These are phyloP conservation scores for Purshia tridentata DNA, from an alignment of 306 rosid species.

Conservation along the genomic window DNA sequence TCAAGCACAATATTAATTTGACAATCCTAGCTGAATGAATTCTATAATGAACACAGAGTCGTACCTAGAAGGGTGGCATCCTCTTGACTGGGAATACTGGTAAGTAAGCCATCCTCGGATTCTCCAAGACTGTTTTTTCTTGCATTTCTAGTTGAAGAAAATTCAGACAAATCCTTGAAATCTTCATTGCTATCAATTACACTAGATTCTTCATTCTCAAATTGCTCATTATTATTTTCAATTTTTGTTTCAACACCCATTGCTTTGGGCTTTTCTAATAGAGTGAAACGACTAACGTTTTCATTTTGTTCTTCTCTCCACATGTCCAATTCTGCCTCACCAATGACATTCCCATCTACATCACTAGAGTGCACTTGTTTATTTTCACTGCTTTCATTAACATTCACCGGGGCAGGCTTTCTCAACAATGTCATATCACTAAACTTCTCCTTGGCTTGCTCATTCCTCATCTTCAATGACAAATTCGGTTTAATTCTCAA, in stretches of 20 bases:
- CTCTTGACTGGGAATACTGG: slow-evolving; percentile 23
- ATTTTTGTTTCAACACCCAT: slow-evolving; percentile 8
- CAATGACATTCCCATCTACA: slow-evolving; percentile 28
- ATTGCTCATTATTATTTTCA: slow-evolving; percentile 18
- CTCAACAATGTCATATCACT: slow-evolving; percentile 79
- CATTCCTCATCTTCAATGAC: slow-evolving; percentile 49
- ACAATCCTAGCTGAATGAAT: slow-evolving; percentile 17
- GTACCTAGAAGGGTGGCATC: slow-evolving; percentile 42
- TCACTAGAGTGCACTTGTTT: slow-evolving; percentile 32
- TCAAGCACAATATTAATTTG: slow-evolving; percentile 35
- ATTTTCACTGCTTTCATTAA: slow-evolving; percentile 25
- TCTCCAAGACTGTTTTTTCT: slow-evolving; percentile 16
- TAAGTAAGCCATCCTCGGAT: slow-evolving; percentile 25
- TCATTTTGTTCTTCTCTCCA: slow-evolving; percentile 38
- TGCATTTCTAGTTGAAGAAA: slow-evolving; percentile 15
- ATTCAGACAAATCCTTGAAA: slow-evolving; percentile 8
- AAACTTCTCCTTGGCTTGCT: slow-evolving; percentile 53
- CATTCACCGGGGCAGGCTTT: slow-evolving; percentile 59
- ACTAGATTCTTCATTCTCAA: slow-evolving; percentile 28
- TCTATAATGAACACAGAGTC: slow-evolving; percentile 23
- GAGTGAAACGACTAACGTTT: slow-evolving; percentile 36
- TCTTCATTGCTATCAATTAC: slow-evolving; percentile 24
- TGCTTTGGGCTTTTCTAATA: slow-evolving; percentile 53
- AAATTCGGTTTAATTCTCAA: slow-evolving; percentile 73
- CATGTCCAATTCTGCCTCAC: slow-evolving; percentile 31